A percentile compares a stretch with the other conserved stretches of the same genome.
phyloP scores from a whole-genome alignment of 2,329 filamentous ascomycete species.

The Chrysoporthe puriensis region DNA sequence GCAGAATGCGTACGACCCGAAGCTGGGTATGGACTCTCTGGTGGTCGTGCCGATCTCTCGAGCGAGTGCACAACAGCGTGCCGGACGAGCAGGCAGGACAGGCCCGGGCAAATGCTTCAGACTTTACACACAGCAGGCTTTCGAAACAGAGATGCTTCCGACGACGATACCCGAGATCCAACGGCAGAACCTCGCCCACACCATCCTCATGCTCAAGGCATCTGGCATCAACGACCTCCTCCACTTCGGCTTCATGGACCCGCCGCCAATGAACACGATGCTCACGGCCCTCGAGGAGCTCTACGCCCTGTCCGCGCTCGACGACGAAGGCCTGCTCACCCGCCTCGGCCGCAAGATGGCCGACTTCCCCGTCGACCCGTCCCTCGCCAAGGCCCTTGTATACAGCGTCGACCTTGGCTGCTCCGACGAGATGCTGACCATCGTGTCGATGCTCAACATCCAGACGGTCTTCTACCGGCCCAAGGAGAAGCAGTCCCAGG shows the following conservation, averaged over 20 bases:
- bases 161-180: constrained; percentile 97
- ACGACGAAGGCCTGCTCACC: constrained; percentile 93
- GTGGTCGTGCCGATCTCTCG: constrained; percentile 96
- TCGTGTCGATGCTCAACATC: constrained; percentile 91
- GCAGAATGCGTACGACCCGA: constrained; percentile 95
- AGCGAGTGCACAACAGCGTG: constrained; percentile 92
- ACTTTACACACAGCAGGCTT: constrained; percentile 92
- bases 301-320: constrained; percentile 87
- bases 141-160: constrained; percentile 94
- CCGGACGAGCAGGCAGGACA: constrained; percentile 89
- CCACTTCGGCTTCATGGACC: constrained; percentile 99
- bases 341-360: constrained; percentile 95
- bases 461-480: constrained; percentile 90
- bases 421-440: constrained; percentile 90
- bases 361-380: constrained; percentile 97
- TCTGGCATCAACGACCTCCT: constrained; percentile 99
- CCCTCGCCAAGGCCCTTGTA: constrained; percentile 88
- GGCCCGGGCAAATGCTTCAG: constrained; percentile 96
- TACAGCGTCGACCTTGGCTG: constrained; percentile 85
- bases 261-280: constrained; percentile 97
- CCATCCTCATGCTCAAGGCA: constrained; percentile 96
- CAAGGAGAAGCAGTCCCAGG: constrained; percentile 95
- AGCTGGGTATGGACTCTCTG: constrained; percentile 95
- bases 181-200: constrained; percentile 86
- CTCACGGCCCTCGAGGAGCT: constrained; percentile 93